Evolutionary conservation across 1,284 basidiomycete species (phyloP).

Genomic region (Mycosarcoma mackinlayi): DNA sequence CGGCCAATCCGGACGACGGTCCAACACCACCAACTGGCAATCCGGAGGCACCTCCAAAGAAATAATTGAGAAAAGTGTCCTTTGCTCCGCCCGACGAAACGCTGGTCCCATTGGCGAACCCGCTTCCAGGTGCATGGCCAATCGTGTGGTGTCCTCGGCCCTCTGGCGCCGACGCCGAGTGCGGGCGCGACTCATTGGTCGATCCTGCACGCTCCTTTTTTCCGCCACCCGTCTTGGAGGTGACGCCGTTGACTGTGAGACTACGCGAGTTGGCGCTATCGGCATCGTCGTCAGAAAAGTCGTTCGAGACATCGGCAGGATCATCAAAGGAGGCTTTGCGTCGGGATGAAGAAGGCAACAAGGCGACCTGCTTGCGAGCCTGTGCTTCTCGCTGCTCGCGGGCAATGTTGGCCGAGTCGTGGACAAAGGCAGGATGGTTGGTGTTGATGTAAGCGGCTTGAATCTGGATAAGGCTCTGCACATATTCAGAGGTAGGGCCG

Average conservation of each 20-base stretch:
- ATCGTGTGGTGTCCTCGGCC: conserved; percentile 39
- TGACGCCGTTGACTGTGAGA: conserved; percentile 30
- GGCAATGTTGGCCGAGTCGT: conserved; percentile 67
- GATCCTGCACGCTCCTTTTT: conserved; percentile 44
- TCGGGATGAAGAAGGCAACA: conserved; percentile 68
- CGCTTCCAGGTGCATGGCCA: conserved; percentile 37
- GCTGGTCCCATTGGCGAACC: conserved; percentile 13
- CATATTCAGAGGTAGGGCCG: conserved; percentile 95
- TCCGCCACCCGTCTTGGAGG: conserved; percentile 38
- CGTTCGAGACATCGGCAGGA: conserved; percentile 40
- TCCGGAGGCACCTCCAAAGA: conserved; percentile 64
- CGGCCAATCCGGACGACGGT: conserved; percentile 42
- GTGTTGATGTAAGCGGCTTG: conserved; percentile 99
- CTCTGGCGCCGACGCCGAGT: conserved; percentile 40
- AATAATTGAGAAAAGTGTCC: conserved; percentile 68
- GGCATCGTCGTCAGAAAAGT: conserved; percentile 55
- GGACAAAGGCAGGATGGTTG: conserved; percentile 91
- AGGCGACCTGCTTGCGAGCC: conserved; percentile 51
- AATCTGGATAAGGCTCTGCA: conserved; percentile 93
- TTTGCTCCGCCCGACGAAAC: conserved; percentile 29
- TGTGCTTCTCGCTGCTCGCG: conserved; percentile 61
- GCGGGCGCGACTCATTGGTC: conserved; percentile 34
- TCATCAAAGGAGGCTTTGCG: conserved; percentile 58
- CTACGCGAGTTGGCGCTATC: conserved; percentile 39
- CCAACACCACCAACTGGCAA: conserved; percentile 55